Evolutionary conservation across 176 grass and related monocot species (phyloP).

Genomic region (Chloris gayana): DNA sequence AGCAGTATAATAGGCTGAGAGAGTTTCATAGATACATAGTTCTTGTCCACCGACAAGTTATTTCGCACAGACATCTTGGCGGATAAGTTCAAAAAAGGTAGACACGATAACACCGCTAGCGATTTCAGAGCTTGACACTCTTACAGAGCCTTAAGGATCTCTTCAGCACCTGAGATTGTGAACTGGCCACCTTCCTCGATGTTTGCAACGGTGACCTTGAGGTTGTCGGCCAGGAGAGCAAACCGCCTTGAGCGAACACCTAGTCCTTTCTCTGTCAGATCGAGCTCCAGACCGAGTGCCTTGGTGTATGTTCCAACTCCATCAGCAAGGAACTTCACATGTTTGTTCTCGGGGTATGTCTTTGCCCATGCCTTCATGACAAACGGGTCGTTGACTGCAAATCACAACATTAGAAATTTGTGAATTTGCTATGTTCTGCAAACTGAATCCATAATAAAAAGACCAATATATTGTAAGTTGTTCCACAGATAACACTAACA

Average conservation of each 20-base stretch:
- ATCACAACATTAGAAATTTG: neutral
- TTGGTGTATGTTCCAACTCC: conserved; percentile 77
- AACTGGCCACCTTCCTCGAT: conserved; percentile 92
- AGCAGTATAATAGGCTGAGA: neutral
- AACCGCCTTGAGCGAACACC: conserved; percentile 78
- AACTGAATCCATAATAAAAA: too few species aligned
- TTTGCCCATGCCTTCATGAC: conserved; percentile 98
- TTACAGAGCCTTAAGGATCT: conserved; percentile 89
- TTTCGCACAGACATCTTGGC: neutral
- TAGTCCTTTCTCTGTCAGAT: conserved; percentile 84
- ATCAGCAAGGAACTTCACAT: conserved; percentile 96
- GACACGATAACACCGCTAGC: neutral
- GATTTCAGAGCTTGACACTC: conserved; percentile 11
- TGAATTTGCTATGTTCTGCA: neutral
- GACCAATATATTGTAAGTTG: neutral
- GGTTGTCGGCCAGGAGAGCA: conserved; percentile 77
- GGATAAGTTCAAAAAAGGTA: conserved; percentile 15
- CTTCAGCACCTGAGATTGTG: conserved; percentile 93
- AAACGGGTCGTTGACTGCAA: conserved; percentile 82
- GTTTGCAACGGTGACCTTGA: conserved; percentile 78
- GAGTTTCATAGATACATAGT: neutral
- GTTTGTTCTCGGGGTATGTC: conserved; percentile 86
- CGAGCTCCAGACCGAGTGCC: conserved; percentile 83
- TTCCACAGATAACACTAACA: neutral
- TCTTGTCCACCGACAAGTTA: conserved; percentile 37